phyloP scores from a whole-genome alignment of 139 green algal species.

The Asterochloris erici region DNA sequence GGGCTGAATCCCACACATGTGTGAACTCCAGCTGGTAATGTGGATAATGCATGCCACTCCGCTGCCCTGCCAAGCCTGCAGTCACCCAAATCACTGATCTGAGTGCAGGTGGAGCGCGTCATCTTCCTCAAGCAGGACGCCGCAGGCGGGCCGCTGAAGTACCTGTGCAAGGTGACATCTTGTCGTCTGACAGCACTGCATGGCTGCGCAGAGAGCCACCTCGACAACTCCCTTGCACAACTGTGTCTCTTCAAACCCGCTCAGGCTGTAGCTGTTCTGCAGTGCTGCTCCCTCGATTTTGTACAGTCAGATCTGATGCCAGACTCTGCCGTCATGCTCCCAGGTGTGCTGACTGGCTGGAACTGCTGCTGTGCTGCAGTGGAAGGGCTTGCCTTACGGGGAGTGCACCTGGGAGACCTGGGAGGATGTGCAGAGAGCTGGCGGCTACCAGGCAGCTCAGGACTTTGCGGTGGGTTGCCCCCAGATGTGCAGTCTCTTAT shows the following conservation, averaged over 20 bases:
- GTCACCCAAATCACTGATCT: no score
- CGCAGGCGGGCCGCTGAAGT: conserved; percentile 15
- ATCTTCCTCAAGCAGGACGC: conserved; percentile 24
- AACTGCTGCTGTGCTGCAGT: conserved; percentile 61
- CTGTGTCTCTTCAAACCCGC: not conserved
- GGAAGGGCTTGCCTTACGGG: conserved; percentile 86
- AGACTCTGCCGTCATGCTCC: not conserved
- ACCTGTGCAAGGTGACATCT: conserved; percentile 44
- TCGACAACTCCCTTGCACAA: not conserved
- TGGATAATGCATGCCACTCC: no score
- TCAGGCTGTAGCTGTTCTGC: not conserved
- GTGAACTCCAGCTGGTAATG: no score
- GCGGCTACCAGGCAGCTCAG: conserved; percentile 14
- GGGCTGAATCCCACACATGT: no score
- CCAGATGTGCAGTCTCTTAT: conserved; percentile 2
- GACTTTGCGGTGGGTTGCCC: not conserved
- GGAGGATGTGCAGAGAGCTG: conserved; percentile 36
- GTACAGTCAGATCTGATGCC: no score
- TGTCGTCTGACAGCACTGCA: no score
- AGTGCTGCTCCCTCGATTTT: not conserved
- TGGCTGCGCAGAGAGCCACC: no score
- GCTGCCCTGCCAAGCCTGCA: no score
- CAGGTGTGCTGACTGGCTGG: not conserved
- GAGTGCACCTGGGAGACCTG: conserved; percentile 86
- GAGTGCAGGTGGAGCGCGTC: conserved; percentile 54